These are phyloP conservation scores for Ramaria sp. DNA, from an alignment of 768 basidiomycete species.

Conservation along the genomic window DNA sequence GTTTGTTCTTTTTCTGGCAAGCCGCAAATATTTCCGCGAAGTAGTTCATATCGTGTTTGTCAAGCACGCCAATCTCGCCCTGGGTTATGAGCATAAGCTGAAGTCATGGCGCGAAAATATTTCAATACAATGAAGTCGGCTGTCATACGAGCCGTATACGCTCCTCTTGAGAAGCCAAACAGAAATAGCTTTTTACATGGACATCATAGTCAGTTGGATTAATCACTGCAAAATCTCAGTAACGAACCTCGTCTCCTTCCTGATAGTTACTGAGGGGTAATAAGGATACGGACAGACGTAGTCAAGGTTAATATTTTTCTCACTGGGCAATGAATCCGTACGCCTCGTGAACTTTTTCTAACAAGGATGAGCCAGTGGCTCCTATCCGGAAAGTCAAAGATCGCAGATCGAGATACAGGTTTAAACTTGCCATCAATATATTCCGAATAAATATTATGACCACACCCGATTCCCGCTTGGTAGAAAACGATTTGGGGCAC, in stretches of 20 bases:
- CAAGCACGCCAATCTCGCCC: constrained; percentile 64
- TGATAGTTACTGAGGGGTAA: constrained; percentile 43
- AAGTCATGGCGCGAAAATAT: neutral
- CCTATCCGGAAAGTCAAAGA: constrained; percentile 28
- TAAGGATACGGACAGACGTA: neutral
- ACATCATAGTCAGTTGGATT: neutral
- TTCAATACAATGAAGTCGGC: constrained; percentile 49
- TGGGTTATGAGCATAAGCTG: constrained; percentile 15
- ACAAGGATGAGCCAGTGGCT: constrained; percentile 49
- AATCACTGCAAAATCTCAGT: neutral
- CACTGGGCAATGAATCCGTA: constrained; percentile 73
- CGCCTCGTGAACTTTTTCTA: constrained; percentile 64
- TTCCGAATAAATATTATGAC: constrained; percentile 44
- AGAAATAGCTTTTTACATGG: constrained; percentile 49
- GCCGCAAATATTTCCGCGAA: constrained; percentile 53
- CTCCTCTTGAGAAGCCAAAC: constrained; percentile 71
- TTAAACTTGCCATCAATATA: constrained; percentile 43
- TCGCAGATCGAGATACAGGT: neutral
- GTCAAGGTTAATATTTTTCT: constrained; percentile 18
- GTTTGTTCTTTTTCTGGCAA: constrained; percentile 52
- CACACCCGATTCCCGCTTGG: constrained; percentile 51
- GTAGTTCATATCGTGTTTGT: constrained; percentile 61
- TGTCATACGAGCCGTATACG: constrained; percentile 68
- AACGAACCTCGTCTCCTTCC: constrained; percentile 57
- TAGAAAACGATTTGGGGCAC: constrained; percentile 58